Base-by-base conservation (phyloP, 257 asterid genomes). In the Asclepias syriaca region DNA sequence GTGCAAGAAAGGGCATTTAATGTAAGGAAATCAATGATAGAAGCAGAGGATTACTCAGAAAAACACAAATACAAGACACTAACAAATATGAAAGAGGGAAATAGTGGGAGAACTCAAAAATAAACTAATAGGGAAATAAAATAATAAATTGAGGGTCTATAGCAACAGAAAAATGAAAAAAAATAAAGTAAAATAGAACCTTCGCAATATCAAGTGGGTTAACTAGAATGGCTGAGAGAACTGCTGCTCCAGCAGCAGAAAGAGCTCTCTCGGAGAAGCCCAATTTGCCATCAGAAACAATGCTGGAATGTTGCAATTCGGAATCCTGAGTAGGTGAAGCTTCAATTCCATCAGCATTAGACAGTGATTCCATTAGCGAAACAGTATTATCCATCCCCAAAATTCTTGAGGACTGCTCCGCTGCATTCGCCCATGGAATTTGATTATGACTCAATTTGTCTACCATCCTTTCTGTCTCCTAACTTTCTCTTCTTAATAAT, bases 221-320 rank as follows among this genome's bases (percentile, higher is more conserved):
- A 27, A 91, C 96, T 77, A 93, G 83, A 73, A 91, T 71, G 18
- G 96, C 98, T 0, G 98, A 93, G 75, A 93, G 81, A 83, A 93
- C 80, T 2, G 98, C 97, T 4, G 98, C 96, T 74, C 98, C 98
- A 16, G 89, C 96, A 8, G 98, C 98, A 75, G 98, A 91, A 48
- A 91, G 66, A 34, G 94, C 87, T 46, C 94, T 87, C 77, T 81
- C 96, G 7, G 76, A 22, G n/a, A 89, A 53, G 71, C 94, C 87
- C 76, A 93, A 71, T 21, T 85, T 75, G 51, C 18, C 74, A 75
- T 76, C 80, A 15, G 80, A 58, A 64, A 83, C 45, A 16, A 49
- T 46, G 75, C 14, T 80, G 48, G 75, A 24, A 39, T 46, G 69
- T 40, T 63, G 78, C 51, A 65, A 66, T 55, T 55, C 74, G 53